phyloP scores from a whole-genome alignment of 2,329 filamentous ascomycete species.

The Colletotrichum plurivorum region DNA sequence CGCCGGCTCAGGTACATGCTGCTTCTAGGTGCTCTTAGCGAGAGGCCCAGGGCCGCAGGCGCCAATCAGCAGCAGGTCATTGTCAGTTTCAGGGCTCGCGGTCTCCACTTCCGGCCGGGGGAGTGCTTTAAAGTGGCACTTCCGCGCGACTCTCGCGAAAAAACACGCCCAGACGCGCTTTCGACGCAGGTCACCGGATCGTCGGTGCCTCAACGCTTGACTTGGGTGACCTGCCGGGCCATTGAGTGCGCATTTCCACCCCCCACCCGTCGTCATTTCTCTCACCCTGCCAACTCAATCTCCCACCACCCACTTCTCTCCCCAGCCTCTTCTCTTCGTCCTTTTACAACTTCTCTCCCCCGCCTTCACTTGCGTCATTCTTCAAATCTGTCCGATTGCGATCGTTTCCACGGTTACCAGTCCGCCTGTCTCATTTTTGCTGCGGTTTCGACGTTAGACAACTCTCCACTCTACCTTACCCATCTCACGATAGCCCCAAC shows the following conservation, averaged over 20 bases:
- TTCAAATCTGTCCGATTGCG: slow-evolving; percentile 9
- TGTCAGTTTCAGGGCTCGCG: slow-evolving; percentile 33
- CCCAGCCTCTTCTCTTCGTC: neutral
- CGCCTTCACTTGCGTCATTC: slow-evolving; percentile 26
- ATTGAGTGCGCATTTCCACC: neutral
- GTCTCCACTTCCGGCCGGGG: neutral
- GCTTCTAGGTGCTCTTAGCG: neutral
- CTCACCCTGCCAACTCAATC: slow-evolving; percentile 13
- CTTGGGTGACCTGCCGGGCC: slow-evolving; percentile 18
- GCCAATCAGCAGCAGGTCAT: slow-evolving; percentile 25
- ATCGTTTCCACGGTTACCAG: slow-evolving; percentile 35
- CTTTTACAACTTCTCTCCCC: slow-evolving; percentile 1
- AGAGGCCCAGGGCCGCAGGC: slow-evolving; percentile 6
- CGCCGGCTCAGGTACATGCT: too few species aligned
- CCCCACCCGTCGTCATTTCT: slow-evolving; percentile 16
- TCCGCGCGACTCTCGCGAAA: slow-evolving; percentile 35
- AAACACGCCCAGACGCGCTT: slow-evolving; percentile 38
- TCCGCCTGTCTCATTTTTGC: neutral
- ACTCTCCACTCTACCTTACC: slow-evolving; percentile 40
- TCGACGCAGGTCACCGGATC: slow-evolving; percentile 15
- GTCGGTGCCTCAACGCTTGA: slow-evolving; percentile 21
- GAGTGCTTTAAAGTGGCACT: slow-evolving; percentile 19
- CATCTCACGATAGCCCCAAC: slow-evolving; percentile 16
- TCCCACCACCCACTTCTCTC: slow-evolving; percentile 19
- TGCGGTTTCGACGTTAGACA: slow-evolving; percentile 11